Evolutionary conservation across 805 yeast genomes (phyloP), one percentile per base, ranked within the genome.

Genomic region (Barnettozyma botsteinii): DNA sequence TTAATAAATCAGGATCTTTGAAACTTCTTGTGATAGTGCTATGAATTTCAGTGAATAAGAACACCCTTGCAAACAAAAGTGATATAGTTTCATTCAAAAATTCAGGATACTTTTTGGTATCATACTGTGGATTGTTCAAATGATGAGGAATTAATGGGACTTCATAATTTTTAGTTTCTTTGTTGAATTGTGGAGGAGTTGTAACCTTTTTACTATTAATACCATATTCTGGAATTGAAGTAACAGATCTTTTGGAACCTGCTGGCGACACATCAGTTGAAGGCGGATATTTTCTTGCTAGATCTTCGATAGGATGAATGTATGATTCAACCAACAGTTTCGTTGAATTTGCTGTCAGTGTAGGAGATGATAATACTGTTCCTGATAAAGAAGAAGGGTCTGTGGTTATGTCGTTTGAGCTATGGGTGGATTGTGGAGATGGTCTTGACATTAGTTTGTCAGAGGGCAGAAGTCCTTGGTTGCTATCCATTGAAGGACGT

Each of bases 1-100:
- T 27, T 31, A 50, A 53, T 2, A 45, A 6, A 4, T 26, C 24
- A 3, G 14, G 18, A 17, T 34, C 33, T 4, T 12, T 15, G 3
- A 12, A 8, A 2, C 50, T 34, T 0, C 12, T n/a, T 3, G 21
- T 13, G 7, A 48, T 20, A 4, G 42, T 31, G 4, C 28, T 27
- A 25, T 33, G 31, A 12, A 30, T 29, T 14, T 49, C 50, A 31
- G 40, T 29, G 3, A 42, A 15, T 4, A 48, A 17, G 33, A 36
- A 51, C 1, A 48, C 35, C 19, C 56, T 40, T 13, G 50, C 33
- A 26, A 46, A 43, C 3, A 42, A 36, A 3, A 42, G 30, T 2
- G 45, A 17, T 4, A 47, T 29, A 1, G 56, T 49, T 30, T 54
- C 59, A 17, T 41, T 49, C 17, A 50, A 41, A 26, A 41, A 42